phyloP scores from a whole-genome alignment of 2,329 filamentous ascomycete genomes.

The Cladosporium halotolerans region DNA sequence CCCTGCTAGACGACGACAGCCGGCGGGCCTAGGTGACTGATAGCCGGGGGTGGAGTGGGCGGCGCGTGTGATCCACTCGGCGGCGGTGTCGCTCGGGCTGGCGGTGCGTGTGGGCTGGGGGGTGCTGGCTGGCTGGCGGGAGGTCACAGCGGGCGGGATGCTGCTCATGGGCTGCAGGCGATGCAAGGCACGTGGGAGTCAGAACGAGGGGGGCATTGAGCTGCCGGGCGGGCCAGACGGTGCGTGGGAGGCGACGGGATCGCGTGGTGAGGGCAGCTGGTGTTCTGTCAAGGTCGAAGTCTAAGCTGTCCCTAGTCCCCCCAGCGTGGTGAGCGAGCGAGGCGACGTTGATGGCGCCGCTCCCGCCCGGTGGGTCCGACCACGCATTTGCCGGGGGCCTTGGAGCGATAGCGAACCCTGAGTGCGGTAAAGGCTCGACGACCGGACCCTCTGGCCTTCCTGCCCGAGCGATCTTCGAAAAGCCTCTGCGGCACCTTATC shows the following conservation, averaged over 20 bases:
- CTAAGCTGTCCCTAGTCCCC: background rate
- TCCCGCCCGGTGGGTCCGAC: background rate
- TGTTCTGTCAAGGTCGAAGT: background rate
- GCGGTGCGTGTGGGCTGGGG: slow-evolving; percentile 4
- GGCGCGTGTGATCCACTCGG: background rate
- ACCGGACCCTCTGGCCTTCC: too few species aligned
- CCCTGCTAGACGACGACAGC: background rate
- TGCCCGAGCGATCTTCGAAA: too few species aligned
- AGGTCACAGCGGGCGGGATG: background rate
- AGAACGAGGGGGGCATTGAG: slow-evolving; percentile 1
- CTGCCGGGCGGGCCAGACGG: background rate
- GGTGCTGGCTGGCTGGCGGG: background rate
- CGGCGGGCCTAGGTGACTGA: background rate
- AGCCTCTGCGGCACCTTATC: too few species aligned
- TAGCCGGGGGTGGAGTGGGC: background rate
- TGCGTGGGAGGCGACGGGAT: background rate
- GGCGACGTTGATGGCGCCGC: background rate
- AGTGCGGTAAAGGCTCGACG: too few species aligned
- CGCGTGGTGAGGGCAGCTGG: background rate
- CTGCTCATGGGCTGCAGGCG: background rate
- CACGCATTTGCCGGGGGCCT: background rate
- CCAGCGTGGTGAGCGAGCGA: background rate
- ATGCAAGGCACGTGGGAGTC: slow-evolving; percentile 10
- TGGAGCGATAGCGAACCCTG: too few species aligned
- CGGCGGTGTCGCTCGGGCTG: slow-evolving; percentile 7